Evolutionary conservation across 176 grass and related monocot genomes (phyloP), one percentile per base, ranked within the genome.

Genomic region (Triticum timopheevii): DNA sequence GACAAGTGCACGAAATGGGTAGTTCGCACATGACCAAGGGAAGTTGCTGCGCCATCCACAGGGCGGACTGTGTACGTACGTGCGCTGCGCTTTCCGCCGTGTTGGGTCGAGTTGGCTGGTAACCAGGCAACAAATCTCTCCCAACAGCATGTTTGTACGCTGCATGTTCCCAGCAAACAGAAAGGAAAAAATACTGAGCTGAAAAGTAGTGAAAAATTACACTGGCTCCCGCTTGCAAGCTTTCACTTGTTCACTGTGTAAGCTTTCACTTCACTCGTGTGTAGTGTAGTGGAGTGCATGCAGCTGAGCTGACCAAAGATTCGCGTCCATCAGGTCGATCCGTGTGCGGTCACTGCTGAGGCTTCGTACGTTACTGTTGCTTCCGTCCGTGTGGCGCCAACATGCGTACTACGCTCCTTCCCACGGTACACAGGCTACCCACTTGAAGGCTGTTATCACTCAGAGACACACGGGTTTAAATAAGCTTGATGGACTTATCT

Each of bases 331-430:
- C 72, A 4, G 49, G 1, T 75, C 39, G 5, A 13, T 67, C 6
- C 79, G 58, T 82, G 31, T 82, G 69, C 69, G 28, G 78, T 75
- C 78, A 45, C 85, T 75, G 78, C 49, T n/a, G 66, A 80, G 52
- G 47, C 78, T 38, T 73, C 68, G 62, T 52, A 23, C 70, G 12
- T 73, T 9, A 68, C 63, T 81, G 28, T 34, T 81, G 38, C 63
- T 25, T 68, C 61, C 24, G 25, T 47, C 44, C 44, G 3, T 47
- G 3, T 68, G 19, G 36, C 78, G 11, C 36, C n/a, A 44, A 19
- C 78, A 80, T 3, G 78, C 61, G 38, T 39, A n/a, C 34, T 35
- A 44, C 40, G 30, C 50, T 59, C 33, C 4, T 1, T 15, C 39
- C 7, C 61, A 40, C 61, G 6, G n/a, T 39, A 39, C 52, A 62